These are phyloP conservation scores for Drosera spatulata DNA, from an alignment of 179 eudicot genomes.

Conservation along the genomic window DNA sequence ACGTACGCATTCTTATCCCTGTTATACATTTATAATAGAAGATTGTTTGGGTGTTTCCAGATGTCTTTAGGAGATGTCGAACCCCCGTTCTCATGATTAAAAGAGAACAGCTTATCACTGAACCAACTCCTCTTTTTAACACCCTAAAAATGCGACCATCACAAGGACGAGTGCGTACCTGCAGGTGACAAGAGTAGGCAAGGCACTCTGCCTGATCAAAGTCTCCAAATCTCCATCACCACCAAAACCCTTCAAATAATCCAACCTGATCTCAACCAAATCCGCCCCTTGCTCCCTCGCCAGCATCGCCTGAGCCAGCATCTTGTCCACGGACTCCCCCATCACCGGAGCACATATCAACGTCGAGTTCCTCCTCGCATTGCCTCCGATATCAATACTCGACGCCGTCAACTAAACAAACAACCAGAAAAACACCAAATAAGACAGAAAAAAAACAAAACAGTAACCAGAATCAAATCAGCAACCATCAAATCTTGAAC, in stretches of 20 bases:
- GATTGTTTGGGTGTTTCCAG: too few relatives aligned
- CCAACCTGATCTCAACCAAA: conserved; percentile 41
- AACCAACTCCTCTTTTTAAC: too few relatives aligned
- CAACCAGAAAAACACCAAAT: background rate
- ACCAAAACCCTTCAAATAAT: conserved; percentile 20
- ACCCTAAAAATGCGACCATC: background rate
- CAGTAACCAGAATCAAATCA: background rate
- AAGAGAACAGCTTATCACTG: too few relatives aligned
- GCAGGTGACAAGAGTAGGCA: conserved; percentile 32
- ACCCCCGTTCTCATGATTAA: too few relatives aligned
- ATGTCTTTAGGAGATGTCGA: too few relatives aligned
- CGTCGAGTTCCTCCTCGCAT: conserved; percentile 16
- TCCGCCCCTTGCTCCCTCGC: conserved; percentile 52
- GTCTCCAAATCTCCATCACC: conserved; percentile 19
- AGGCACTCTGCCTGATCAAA: conserved; percentile 23
- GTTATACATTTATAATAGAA: too few relatives aligned
- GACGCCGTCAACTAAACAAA: conserved; percentile 5
- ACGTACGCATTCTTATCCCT: too few relatives aligned
- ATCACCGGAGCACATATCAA: conserved; percentile 39
- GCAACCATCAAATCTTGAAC: too few relatives aligned
- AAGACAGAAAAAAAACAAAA: background rate
- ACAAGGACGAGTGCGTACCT: conserved; percentile 14
- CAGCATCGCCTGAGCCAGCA: conserved; percentile 21
- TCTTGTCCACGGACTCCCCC: conserved; percentile 28
- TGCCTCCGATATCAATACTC: conserved; percentile 6